Conservation (phyloP, 176 grass and related monocot species). For the Paspalum vaginatum region DNA sequence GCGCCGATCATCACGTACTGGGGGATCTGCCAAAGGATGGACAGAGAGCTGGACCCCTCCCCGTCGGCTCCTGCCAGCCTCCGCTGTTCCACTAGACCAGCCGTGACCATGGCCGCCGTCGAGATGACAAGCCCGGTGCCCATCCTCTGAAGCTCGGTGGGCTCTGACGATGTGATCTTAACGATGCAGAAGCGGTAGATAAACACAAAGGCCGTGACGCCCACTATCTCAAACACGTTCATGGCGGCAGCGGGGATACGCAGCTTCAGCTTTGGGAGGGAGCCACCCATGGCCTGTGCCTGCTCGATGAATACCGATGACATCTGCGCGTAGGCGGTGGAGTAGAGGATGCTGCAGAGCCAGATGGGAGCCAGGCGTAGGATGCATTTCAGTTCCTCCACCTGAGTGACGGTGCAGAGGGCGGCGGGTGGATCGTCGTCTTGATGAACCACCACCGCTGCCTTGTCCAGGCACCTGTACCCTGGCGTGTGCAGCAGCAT, state of each 20-base stretch:
- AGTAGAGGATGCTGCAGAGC: constrained; percentile 69
- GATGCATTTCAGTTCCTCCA: constrained; percentile 68
- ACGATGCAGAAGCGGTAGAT: constrained; percentile 52
- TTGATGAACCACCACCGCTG: constrained; percentile 27
- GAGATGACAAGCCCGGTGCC: constrained; percentile 54
- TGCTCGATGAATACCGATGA: constrained; percentile 62
- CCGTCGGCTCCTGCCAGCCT: constrained; percentile 21
- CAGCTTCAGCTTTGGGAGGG: constrained; percentile 19
- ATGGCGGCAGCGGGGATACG: constrained; percentile 45
- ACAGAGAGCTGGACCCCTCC: constrained; percentile 31
- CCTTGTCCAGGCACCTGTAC: constrained; percentile 65
- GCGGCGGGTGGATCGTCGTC: background rate
- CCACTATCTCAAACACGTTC: constrained; percentile 52
- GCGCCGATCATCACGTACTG: constrained; percentile 71
- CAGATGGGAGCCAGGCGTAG: constrained; percentile 55
- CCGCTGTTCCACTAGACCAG: constrained; percentile 50
- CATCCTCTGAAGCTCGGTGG: constrained; percentile 64
- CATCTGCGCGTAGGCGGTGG: constrained; percentile 59
- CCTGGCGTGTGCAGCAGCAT: constrained; percentile 54
- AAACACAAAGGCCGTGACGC: constrained; percentile 49
- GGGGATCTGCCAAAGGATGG: constrained; percentile 74
- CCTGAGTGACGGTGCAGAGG: constrained; percentile 58
- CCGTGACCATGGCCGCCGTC: constrained; percentile 40
- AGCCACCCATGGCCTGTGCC: constrained; percentile 48
- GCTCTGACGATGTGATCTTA: constrained; percentile 12